phyloP scores from a whole-genome alignment of 495 filamentous ascomycete genomes.

The Extremus antarcticus region DNA sequence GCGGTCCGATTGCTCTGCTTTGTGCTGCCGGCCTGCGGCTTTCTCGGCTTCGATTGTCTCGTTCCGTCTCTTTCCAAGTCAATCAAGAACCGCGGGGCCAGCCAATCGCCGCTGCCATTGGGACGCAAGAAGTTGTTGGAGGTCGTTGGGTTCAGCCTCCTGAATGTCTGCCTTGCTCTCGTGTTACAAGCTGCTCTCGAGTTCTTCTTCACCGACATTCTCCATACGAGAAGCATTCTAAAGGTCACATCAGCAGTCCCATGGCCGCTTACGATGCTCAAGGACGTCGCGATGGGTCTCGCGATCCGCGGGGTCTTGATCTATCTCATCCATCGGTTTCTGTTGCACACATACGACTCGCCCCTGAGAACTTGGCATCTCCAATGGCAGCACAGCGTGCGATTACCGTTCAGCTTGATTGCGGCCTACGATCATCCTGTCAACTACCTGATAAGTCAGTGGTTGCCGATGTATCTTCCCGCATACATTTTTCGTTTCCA shows the following conservation, averaged over 20 bases:
- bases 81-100: slow-evolving; percentile 59
- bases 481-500: slow-evolving; percentile 57
- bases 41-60: slow-evolving; percentile 61
- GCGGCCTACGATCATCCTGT: slow-evolving; percentile 74
- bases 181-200: slow-evolving; percentile 35
- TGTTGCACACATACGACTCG: slow-evolving; percentile 46
- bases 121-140: slow-evolving; percentile 21
- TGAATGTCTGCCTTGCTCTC: slow-evolving; percentile 53
- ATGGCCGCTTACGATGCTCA: slow-evolving; percentile 49
- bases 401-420: slow-evolving; percentile 52
- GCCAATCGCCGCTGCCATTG: slow-evolving; percentile 43
- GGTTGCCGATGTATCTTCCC: slow-evolving; percentile 65
- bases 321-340: slow-evolving; percentile 64
- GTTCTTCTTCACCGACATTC: slow-evolving; percentile 37
- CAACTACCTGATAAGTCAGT: slow-evolving; percentile 55
- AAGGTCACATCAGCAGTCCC: slow-evolving; percentile 48
- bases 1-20: slow-evolving; percentile 61
- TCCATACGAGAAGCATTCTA: slow-evolving; percentile 45
- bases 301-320: slow-evolving; percentile 44
- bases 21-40: slow-evolving; percentile 59
- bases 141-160: slow-evolving; percentile 43
- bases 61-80: slow-evolving; percentile 53
- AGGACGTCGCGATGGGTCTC: slow-evolving; percentile 42
- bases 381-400: slow-evolving; percentile 53
- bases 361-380: slow-evolving; percentile 40